These are phyloP conservation scores for Alternaria burnsii DNA, from an alignment of 2,329 filamentous ascomycete genomes.

Conservation along the genomic window DNA sequence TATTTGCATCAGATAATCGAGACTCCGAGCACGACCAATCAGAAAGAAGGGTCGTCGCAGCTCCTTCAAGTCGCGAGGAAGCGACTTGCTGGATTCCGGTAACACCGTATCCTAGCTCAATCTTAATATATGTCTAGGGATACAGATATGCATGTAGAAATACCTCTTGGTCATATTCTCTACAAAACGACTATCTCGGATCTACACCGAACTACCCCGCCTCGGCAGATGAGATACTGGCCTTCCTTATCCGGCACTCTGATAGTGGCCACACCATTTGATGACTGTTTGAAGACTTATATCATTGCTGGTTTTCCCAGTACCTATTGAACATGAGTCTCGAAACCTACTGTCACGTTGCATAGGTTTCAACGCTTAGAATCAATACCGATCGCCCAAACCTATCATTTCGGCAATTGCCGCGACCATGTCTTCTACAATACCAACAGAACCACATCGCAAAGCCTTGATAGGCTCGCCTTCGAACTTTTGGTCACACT, in stretches of 20 bases:
- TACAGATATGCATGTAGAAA: not conserved
- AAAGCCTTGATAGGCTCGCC: constrained; percentile 54
- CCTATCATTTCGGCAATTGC: not conserved
- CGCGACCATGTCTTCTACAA: constrained; percentile 12
- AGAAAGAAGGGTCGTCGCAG: constrained; percentile 38
- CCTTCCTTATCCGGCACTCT: constrained; percentile 24
- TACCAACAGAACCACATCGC: constrained; percentile 17
- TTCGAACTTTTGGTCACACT: constrained; percentile 58
- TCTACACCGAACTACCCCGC: constrained; percentile 27
- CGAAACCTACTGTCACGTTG: not conserved
- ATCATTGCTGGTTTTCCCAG: not conserved
- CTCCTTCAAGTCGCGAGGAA: constrained; percentile 34
- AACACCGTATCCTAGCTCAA: not conserved
- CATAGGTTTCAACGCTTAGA: not conserved
- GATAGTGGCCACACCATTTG: constrained; percentile 11
- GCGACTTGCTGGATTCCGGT: constrained; percentile 25
- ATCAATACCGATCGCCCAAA: not conserved
- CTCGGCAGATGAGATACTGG: constrained; percentile 13
- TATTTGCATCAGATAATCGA: constrained; percentile 28
- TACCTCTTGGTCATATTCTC: constrained; percentile 10
- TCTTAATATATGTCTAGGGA: not conserved
- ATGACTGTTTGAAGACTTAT: not conserved
- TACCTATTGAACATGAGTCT: not conserved
- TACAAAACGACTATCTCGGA: constrained; percentile 20
- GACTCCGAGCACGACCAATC: constrained; percentile 19